Base-by-base conservation (phyloP, 2,329 filamentous ascomycete species). In the Chrysoporthe austroafricana region DNA sequence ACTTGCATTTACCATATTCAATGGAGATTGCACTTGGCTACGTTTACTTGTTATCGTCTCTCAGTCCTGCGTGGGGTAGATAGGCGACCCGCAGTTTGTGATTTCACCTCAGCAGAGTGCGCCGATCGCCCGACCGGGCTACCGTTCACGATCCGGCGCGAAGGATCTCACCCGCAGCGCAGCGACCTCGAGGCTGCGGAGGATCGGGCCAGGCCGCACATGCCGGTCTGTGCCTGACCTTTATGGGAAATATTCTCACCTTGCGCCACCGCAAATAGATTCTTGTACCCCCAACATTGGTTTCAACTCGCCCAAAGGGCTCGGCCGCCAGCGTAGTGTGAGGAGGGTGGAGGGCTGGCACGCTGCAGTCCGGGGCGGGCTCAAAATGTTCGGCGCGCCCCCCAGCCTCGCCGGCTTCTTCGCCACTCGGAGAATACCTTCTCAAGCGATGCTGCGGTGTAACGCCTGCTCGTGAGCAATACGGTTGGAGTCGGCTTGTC, bases 251-350 rank as follows among this genome's bases (percentile, higher is more conserved):
- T 54, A 54, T 54, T 54, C 50, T 54, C 50, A 54, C 50, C 50
- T 54, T 21, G 4, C 21, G 26, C 50, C 50, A 32, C 50, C 50
- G 50, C 26, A 54, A 54, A 54, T 54, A 54, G 50, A 54, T 54
- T 9, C 11, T 16, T 7, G 50, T 54, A 14, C 13, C 21, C 21
- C 26, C 50, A 21, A 32, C 26, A 21, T 14, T 7, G 50, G 50
- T 54, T 54, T 54, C 50, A 54, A 54, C 21, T 54, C 50, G 50
- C 50, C 50, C 26, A 54, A 54, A 34, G 50, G 50, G 50, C 21
- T 34, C 26, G 50, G 21, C 11, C 21, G 21, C 50, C 11, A 2
- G 7, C 26, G 11, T 7, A 48, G 7, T 18, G 26, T 34, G 3
- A 21, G 13, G 4, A 54, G 11, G 50, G 14, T 16, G 9, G 9